Conservation (phyloP, 306 rosid species). For the Sophora flavescens region DNA sequence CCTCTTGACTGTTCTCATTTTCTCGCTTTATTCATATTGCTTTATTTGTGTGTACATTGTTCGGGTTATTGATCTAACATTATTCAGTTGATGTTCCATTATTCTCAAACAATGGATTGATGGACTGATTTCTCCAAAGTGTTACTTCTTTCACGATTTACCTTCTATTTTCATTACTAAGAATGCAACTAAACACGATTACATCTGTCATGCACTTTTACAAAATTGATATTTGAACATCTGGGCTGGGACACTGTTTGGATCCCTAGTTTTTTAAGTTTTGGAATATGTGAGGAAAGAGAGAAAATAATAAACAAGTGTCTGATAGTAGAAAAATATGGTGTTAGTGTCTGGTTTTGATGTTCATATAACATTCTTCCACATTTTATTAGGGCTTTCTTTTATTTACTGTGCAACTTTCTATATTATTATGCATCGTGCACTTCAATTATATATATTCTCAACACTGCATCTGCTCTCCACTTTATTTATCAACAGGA, state of each 20-base stretch:
- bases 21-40: not conserved
- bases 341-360: too few relatives aligned
- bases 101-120: not conserved
- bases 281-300: too few relatives aligned
- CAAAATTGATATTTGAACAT: too few relatives aligned
- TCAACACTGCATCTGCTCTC: conserved; percentile 14
- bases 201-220: not conserved
- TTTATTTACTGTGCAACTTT: conserved; percentile 11
- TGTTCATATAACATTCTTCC: too few relatives aligned
- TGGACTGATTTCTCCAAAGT: not conserved
- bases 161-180: not conserved
- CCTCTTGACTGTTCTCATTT: conserved; percentile 12
- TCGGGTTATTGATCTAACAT: conserved; percentile 3
- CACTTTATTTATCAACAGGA: not conserved
- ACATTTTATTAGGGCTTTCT: conserved; percentile 9
- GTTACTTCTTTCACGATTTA: not conserved
- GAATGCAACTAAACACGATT: not conserved
- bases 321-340: too few relatives aligned
- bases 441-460: not conserved
- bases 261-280: too few relatives aligned
- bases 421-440: not conserved
- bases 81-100: not conserved
- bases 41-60: not conserved
- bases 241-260: too few relatives aligned
- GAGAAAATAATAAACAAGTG: too few relatives aligned